phyloP scores from a whole-genome alignment of 73 alveolate species.

The Loxodes magnus region DNA sequence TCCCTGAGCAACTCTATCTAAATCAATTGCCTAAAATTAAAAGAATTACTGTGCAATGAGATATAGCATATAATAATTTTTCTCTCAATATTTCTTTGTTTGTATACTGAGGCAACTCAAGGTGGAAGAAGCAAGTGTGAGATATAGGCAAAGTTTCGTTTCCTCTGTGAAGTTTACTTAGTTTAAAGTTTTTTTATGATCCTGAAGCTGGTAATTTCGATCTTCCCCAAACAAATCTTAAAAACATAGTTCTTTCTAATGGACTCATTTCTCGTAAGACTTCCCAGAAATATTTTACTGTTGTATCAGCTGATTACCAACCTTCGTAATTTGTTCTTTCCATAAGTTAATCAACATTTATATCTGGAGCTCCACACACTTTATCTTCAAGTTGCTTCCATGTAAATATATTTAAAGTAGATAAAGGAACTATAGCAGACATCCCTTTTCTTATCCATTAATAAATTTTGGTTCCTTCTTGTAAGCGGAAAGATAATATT shows the following conservation, averaged over 20 bases:
- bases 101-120: conserved; percentile 81
- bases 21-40: conserved; percentile 59
- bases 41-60: too few relatives aligned
- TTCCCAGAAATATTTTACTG: conserved; percentile 74
- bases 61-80: conserved; percentile 73
- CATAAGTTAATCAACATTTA: conserved; percentile 55
- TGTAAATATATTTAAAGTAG: conserved; percentile 45
- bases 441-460: conserved; percentile 77
- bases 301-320: conserved; percentile 39
- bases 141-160: conserved; percentile 59
- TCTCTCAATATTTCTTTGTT: conserved; percentile 52
- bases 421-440: conserved; percentile 61
- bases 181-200: conserved; percentile 33
- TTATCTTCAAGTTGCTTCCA: conserved; percentile 58
- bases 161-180: conserved; percentile 16
- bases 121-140: conserved; percentile 87
- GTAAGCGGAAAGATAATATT: conserved; percentile 45
- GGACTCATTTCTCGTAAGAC: conserved; percentile 62
- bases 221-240: conserved; percentile 91
- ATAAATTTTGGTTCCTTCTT: conserved; percentile 69
- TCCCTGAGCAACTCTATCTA: conserved; percentile 17
- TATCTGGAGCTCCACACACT: conserved; percentile 63
- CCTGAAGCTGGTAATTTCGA: conserved; percentile 77
- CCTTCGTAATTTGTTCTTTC: conserved; percentile 56
- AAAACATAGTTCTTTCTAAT: conserved; percentile 61